Evolutionary conservation across 176 grass and related monocot genomes (phyloP).

Genomic region (Raddia distichophylla): DNA sequence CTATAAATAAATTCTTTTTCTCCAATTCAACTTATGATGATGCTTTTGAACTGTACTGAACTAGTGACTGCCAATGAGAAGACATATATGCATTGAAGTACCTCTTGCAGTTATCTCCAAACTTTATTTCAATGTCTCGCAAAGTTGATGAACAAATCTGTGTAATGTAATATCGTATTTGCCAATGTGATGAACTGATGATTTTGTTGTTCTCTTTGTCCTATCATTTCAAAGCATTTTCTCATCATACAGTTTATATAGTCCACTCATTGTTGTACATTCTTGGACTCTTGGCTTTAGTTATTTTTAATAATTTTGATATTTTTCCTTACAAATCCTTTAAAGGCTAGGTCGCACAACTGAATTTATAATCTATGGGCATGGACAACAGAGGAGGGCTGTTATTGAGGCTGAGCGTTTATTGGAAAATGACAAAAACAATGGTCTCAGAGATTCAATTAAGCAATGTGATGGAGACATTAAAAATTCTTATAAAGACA

Average conservation of each 20-base stretch:
- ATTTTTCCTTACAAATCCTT: conserved; percentile 38
- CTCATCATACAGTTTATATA: conserved; percentile 37
- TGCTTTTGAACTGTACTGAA: conserved; percentile 3
- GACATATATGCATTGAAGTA: conserved; percentile 19
- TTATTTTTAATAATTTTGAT: conserved; percentile 16
- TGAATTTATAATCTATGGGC: conserved; percentile 90
- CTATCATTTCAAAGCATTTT: conserved; percentile 1
- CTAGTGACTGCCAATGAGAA: neutral
- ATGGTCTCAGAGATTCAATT: conserved; percentile 41
- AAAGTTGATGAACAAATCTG: conserved; percentile 18
- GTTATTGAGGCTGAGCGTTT: conserved; percentile 79
- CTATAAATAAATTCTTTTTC: neutral
- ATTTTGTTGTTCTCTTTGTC: conserved; percentile 20
- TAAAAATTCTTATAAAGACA: conserved; percentile 75
- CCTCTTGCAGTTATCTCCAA: conserved; percentile 24
- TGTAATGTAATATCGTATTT: conserved; percentile 26
- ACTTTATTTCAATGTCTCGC: neutral
- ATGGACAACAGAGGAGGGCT: conserved; percentile 90
- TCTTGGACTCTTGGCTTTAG: conserved; percentile 24
- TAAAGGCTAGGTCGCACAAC: conserved; percentile 79
- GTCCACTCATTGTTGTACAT: neutral
- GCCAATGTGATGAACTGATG: neutral
- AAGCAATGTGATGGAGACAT: conserved; percentile 57
- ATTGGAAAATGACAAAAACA: conserved; percentile 55
- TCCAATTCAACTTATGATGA: conserved; percentile 27